Evolutionary conservation across 75 land plant genomes (phyloP).

Genomic region (Adiantum capillusveneris): DNA sequence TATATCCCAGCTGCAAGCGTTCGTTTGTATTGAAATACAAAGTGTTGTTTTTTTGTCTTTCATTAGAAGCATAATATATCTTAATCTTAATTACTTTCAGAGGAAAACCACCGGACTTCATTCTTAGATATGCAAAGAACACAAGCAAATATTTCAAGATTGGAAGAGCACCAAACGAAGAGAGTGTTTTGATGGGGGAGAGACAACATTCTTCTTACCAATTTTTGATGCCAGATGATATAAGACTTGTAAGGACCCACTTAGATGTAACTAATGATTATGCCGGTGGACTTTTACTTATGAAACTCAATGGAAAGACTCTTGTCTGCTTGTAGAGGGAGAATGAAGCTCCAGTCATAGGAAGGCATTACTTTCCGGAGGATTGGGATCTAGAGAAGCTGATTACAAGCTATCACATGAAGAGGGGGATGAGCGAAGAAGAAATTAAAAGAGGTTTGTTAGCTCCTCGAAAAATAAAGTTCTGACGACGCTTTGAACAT

Average conservation of each 20-base stretch:
- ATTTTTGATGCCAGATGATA: conserved; percentile 55
- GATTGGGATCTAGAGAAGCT: conserved; percentile 60
- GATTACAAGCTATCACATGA: conserved; percentile 57
- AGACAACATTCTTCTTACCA: conserved; percentile 37
- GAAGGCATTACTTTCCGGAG: conserved; percentile 60
- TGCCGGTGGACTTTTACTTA: too few species aligned
- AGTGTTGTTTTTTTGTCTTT: too few species aligned
- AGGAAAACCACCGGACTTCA: conserved; percentile 76
- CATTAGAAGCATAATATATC: too few species aligned
- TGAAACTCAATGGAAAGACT: too few species aligned
- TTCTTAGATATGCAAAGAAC: conserved; percentile 65
- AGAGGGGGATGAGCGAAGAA: conserved; percentile 43
- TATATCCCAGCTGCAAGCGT: too few species aligned
- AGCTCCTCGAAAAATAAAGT: not conserved
- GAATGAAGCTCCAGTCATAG: conserved; percentile 62
- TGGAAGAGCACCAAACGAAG: conserved; percentile 41
- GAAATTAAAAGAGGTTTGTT: conserved; percentile 53
- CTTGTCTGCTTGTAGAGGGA: too few species aligned
- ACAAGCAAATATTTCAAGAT: conserved; percentile 78
- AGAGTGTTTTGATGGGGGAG: conserved; percentile 15
- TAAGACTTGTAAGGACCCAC: conserved; percentile 61
- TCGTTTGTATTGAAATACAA: too few species aligned
- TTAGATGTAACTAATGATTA: not conserved
- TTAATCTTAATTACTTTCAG: conserved; percentile 27
- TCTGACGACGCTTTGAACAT: too few species aligned